phyloP scores from a whole-genome alignment of 2,329 filamentous ascomycete species.

The Aspergillus neotritici region DNA sequence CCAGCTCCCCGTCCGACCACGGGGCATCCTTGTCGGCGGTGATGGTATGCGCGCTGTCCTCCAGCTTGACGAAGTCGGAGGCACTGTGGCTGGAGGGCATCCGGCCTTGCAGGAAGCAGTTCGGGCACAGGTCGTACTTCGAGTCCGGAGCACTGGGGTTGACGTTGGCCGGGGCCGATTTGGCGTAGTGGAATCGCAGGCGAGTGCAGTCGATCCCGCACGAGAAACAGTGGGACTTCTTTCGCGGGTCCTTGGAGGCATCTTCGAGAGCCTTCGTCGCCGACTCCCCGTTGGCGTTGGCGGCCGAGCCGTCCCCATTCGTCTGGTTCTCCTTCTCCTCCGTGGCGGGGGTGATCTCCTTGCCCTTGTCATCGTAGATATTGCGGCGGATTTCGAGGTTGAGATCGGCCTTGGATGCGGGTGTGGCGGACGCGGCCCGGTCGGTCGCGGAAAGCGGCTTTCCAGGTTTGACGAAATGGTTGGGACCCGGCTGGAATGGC shows the following conservation, averaged over 20 bases:
- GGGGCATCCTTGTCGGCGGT: slow-evolving; percentile 77
- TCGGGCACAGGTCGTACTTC: slow-evolving; percentile 85
- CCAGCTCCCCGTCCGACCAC: slow-evolving; percentile 84
- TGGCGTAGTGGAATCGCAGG: slow-evolving; percentile 65
- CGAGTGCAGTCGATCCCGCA: slow-evolving; percentile 86
- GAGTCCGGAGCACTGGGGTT: slow-evolving; percentile 53
- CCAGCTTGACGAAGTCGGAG: slow-evolving; percentile 79
- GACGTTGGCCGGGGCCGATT: slow-evolving; percentile 52
- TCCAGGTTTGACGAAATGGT: slow-evolving; percentile 59
- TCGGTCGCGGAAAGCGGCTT: slow-evolving; percentile 66
- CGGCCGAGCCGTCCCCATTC: slow-evolving; percentile 68
- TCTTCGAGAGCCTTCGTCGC: slow-evolving; percentile 60
- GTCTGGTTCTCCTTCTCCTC: slow-evolving; percentile 60
- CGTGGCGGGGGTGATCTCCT: slow-evolving; percentile 66
- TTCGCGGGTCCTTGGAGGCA: slow-evolving; percentile 57
- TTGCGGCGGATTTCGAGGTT: slow-evolving; percentile 93
- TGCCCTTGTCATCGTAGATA: slow-evolving; percentile 88
- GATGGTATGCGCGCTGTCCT: slow-evolving; percentile 76
- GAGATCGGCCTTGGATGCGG: slow-evolving; percentile 68
- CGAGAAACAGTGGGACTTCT: slow-evolving; percentile 73
- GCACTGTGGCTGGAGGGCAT: slow-evolving; percentile 73
- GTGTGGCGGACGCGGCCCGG: slow-evolving; percentile 58
- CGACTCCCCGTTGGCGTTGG: slow-evolving; percentile 54
- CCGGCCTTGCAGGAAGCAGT: slow-evolving; percentile 79
- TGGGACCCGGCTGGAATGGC: slow-evolving; percentile 85